Base-by-base conservation (phyloP, 2,329 filamentous ascomycete species). In the Clonostachys rosea region DNA sequence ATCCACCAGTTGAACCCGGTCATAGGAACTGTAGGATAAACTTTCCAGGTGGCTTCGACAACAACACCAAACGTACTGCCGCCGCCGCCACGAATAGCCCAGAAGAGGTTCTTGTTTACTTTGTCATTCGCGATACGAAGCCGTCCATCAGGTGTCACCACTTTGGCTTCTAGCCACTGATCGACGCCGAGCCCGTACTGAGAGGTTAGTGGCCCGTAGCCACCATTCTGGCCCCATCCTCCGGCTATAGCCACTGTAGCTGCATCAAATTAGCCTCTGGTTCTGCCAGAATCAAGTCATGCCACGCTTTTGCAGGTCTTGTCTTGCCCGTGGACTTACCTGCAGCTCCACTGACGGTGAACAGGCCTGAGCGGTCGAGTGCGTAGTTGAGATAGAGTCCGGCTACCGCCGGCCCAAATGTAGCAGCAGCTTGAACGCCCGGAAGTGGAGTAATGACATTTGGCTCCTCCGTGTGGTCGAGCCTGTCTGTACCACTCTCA, bases 221-320 rank as follows among this genome's bases (percentile, higher is more conserved):
- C 82, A n/a, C 78, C 82, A 6, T 79, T 80, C 55, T 81, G 77
- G 2, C 69, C 74, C 54, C 79, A 86, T 1, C 83, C 81, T n/a
- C 82, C 83, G 0, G 78, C 74, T 2, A 81, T 55, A 2, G 81
- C 81, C 8, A 86, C 81, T 0, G 74, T 77, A 1, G 59, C 24
- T 30, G 9, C 7, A 30, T 2, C 8, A 8, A 30, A 30, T 30
- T 9, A 30, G 24, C 24, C 24, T 8, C 8, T 30, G 2, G 4
- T 30, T 9, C 24, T 30, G 8, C 24, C 9, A 9, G 24, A 30
- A 30, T 30, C 7, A 30, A 30, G 24, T 1, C 24, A 30, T 4
- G 24, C 1, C 24, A 30, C 24, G 8, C 9, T 30, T 30, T 9
- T 30, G 2, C 8, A 30, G 8, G 24, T 3, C 24, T 30, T 8